Evolutionary conservation across 305 asterid species (phyloP).

Genomic region (Rubia balearica): DNA sequence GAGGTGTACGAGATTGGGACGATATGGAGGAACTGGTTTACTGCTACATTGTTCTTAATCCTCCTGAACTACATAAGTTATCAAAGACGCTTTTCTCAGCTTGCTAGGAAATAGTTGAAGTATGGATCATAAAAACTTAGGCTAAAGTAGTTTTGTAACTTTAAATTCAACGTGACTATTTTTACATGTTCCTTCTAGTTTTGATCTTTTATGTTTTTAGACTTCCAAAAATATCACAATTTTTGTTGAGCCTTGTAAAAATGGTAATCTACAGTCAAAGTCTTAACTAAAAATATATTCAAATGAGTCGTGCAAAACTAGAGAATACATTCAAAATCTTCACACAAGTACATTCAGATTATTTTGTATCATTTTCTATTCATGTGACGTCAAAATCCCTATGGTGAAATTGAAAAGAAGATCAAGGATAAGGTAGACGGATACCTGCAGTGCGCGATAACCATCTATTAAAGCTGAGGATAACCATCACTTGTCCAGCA

Average conservation of each 20-base stretch:
- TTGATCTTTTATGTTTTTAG: not conserved
- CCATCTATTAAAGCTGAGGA: not conserved
- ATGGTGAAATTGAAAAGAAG: too few species aligned
- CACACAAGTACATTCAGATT: not conserved
- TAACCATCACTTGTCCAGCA: not conserved
- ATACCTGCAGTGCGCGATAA: not conserved
- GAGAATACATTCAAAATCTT: not conserved
- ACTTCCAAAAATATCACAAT: not conserved
- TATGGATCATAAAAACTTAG: not conserved
- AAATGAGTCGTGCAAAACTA: not conserved
- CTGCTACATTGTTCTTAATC: conserved; percentile 52
- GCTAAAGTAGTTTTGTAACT: not conserved
- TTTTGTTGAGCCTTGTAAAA: not conserved
- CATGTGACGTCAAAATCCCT: not conserved
- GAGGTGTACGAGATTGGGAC: conserved; percentile 48
- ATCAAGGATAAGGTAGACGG: not conserved
- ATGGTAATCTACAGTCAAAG: not conserved
- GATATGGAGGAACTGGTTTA: conserved; percentile 61
- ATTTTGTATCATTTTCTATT: not conserved
- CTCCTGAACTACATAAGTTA: conserved; percentile 35
- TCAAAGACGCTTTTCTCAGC: conserved; percentile 53
- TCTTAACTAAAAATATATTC: too few species aligned
- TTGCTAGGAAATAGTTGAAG: conserved; percentile 9
- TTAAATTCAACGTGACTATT: not conserved
- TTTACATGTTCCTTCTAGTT: not conserved